Percentiles rank a stretch among this genome's conserved stretches.
Evolutionary conservation across 2,329 filamentous ascomycete genomes (phyloP).

Genomic region (Berkeleyomyces rouxiae): DNA sequence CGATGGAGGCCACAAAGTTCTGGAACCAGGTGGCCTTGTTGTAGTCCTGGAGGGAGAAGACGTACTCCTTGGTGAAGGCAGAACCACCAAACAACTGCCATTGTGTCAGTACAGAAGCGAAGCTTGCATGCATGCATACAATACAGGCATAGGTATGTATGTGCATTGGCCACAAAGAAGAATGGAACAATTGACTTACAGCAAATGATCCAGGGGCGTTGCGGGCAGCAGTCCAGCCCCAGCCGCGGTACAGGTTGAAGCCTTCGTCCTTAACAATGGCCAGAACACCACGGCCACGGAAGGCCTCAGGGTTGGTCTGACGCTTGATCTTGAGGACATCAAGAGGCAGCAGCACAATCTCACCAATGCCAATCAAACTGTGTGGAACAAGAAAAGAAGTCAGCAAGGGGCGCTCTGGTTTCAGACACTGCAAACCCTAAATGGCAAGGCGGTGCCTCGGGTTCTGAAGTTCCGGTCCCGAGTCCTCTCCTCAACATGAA

Average conservation of each 20-base stretch:
- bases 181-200: constrained; percentile 34
- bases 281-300: constrained; percentile 81
- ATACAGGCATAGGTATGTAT: neutral
- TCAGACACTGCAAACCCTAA: neutral
- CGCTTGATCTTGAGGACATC: constrained; percentile 99
- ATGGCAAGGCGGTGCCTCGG: neutral
- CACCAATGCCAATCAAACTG: constrained; percentile 88
- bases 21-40: constrained; percentile 88
- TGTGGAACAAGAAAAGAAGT: neutral
- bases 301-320: constrained; percentile 96
- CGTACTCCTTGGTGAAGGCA: constrained; percentile 91
- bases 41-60: constrained; percentile 82
- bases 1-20: constrained; percentile 94
- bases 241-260: constrained; percentile 87
- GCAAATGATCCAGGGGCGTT: constrained; percentile 96
- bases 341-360: constrained; percentile 85
- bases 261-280: constrained; percentile 87
- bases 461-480: neutral
- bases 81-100: constrained; percentile 83
- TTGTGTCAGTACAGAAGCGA: constrained; percentile 1
- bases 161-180: neutral
- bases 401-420: neutral
- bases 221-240: constrained; percentile 92
- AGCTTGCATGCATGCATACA: neutral
- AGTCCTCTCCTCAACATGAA: neutral